Percentiles rank a stretch among this genome's conserved stretches.
Conservation (phyloP, 1,284 basidiomycete species). For the Marasmius fiardii region DNA sequence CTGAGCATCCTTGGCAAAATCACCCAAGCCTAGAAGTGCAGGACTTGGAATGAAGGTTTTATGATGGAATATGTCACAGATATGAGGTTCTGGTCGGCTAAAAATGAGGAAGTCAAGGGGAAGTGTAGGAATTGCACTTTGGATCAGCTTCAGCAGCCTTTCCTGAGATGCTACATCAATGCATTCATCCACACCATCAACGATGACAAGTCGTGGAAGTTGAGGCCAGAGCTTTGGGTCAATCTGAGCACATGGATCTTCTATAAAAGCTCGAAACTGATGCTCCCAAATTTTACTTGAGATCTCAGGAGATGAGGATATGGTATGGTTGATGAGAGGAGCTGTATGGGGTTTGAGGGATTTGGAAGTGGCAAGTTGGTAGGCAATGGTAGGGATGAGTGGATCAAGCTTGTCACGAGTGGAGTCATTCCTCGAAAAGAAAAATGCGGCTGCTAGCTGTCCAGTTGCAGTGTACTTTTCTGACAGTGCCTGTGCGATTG, state of each 20-base stretch:
- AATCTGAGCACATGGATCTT: background rate
- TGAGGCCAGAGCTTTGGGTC: background rate
- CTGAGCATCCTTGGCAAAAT: background rate
- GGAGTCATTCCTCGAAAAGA: too few relatives aligned
- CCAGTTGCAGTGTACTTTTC: too few relatives aligned
- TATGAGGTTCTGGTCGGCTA: background rate
- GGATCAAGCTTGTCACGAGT: background rate
- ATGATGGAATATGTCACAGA: background rate
- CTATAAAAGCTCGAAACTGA: background rate
- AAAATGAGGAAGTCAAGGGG: too few relatives aligned
- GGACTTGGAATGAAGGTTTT: background rate
- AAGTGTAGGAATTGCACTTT: background rate
- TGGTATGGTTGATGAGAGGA: background rate
- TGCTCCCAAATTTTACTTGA: background rate
- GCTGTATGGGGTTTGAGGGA: background rate
- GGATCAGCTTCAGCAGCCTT: background rate
- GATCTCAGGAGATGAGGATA: background rate
- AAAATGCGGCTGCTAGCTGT: too few relatives aligned
- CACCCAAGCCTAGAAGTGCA: background rate
- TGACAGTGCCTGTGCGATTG: too few relatives aligned
- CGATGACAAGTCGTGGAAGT: background rate
- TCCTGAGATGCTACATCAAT: background rate
- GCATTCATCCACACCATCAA: background rate
- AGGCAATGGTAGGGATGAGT: background rate
- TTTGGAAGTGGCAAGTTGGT: background rate